phyloP scores from a whole-genome alignment of 192 early-diverging fungal genomes.

The Coemansia sp. region DNA sequence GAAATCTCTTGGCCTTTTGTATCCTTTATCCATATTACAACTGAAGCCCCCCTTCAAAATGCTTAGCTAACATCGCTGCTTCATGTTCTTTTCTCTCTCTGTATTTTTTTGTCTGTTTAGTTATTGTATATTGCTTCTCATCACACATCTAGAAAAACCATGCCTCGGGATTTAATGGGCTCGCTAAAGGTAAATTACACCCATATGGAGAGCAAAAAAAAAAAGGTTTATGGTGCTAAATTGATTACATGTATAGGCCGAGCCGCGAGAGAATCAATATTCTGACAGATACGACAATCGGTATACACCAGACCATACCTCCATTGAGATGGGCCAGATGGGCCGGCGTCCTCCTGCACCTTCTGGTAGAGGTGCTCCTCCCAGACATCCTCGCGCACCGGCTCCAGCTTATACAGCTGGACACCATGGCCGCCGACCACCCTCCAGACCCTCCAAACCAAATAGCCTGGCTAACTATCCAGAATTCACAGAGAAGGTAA shows the following conservation, averaged over 20 bases:
- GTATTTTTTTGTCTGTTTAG: neutral
- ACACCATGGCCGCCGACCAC: neutral
- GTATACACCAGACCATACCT: neutral
- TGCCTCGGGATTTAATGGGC: conserved; percentile 8
- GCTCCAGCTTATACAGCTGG: neutral
- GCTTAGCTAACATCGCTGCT: conserved; percentile 1
- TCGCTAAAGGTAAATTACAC: conserved; percentile 4
- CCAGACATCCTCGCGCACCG: neutral
- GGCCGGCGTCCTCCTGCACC: neutral
- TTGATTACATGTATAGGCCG: neutral
- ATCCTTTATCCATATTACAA: too few relatives aligned
- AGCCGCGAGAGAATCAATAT: neutral
- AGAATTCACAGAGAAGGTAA: conserved; percentile 5
- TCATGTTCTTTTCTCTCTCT: neutral
- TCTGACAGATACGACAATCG: neutral
- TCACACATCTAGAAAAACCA: conserved; percentile 1
- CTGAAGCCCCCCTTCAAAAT: neutral
- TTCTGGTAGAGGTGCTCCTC: neutral
- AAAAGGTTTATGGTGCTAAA: neutral
- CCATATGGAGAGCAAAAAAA: too few relatives aligned
- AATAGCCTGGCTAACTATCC: conserved; percentile 2
- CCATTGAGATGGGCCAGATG: conserved; percentile 8
- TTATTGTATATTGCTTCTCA: neutral
- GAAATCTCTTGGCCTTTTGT: neutral
- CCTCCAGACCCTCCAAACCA: neutral